phyloP scores from a whole-genome alignment of 768 basidiomycete genomes.

The Neoboletus magnificus region DNA sequence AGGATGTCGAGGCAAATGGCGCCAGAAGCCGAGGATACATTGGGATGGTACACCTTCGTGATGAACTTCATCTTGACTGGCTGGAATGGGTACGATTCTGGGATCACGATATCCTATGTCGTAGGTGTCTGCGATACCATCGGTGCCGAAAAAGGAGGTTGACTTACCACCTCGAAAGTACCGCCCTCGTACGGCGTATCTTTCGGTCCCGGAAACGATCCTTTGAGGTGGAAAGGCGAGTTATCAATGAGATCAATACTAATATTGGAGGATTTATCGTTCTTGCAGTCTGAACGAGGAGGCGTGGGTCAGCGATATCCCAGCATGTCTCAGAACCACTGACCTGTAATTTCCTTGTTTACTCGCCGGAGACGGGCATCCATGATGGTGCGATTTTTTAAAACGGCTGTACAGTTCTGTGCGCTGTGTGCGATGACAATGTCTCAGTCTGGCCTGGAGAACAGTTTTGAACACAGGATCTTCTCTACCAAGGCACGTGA shows the following conservation, averaged over 20 bases:
- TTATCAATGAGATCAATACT: constrained; percentile 84
- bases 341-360: constrained; percentile 91
- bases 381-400: constrained; percentile 42
- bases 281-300: constrained; percentile 75
- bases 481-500: constrained; percentile 19
- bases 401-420: not conserved
- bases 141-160: not conserved
- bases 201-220: constrained; percentile 87
- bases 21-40: constrained; percentile 89
- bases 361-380: constrained; percentile 88
- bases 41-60: constrained; percentile 95
- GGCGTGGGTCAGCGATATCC: constrained; percentile 8
- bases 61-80: constrained; percentile 99
- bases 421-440: not conserved
- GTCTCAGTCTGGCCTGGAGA: not conserved
- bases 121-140: constrained; percentile 1
- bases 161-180: constrained; percentile 81
- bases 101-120: constrained; percentile 83
- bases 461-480: constrained; percentile 2
- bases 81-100: constrained; percentile 87
- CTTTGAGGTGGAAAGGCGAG: constrained; percentile 88
- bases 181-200: constrained; percentile 94
- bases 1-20: constrained; percentile 90
- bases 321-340: constrained; percentile 12
- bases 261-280: constrained; percentile 88